phyloP scores from a whole-genome alignment of 1,284 basidiomycete species.

The Papiliotrema flavescens region DNA sequence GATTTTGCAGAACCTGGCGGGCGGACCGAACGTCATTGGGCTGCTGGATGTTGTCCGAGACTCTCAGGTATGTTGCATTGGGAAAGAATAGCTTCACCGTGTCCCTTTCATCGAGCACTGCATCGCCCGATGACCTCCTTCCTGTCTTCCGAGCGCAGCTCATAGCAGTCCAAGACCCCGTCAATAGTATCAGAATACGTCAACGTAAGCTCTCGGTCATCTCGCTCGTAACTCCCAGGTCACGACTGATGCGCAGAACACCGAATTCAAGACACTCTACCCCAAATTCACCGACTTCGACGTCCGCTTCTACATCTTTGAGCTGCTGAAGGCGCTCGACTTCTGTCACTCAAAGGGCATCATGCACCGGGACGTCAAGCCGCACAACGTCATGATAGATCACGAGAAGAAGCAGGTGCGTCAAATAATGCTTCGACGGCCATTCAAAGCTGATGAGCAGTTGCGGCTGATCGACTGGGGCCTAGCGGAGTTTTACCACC shows the following conservation, averaged over 20 bases:
- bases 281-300: slow-evolving; percentile 92
- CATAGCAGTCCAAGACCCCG: slow-evolving; percentile 77
- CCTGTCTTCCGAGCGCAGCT: not conserved
- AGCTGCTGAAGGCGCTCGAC: slow-evolving; percentile 95
- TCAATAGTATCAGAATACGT: slow-evolving; percentile 98
- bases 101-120: too few species aligned
- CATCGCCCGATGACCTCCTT: too few species aligned
- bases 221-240: not conserved
- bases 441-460: slow-evolving; percentile 52
- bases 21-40: slow-evolving; percentile 82
- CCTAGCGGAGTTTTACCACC: slow-evolving; percentile 97
- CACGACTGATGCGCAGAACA: slow-evolving; percentile 55
- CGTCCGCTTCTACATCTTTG: slow-evolving; percentile 94
- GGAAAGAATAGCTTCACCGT: too few species aligned
- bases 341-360: slow-evolving; percentile 98
- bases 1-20: slow-evolving; percentile 93
- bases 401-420: slow-evolving; percentile 88
- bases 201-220: slow-evolving; percentile 52
- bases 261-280: slow-evolving; percentile 97
- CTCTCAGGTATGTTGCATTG: slow-evolving; percentile 53
- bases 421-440: too few species aligned
- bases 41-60: slow-evolving; percentile 95
- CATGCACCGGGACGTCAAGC: slow-evolving; percentile 99
- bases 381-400: slow-evolving; percentile 99
- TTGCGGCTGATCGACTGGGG: slow-evolving; percentile 98